Base-by-base conservation (phyloP, 441 rosid genomes). In the Erodium texanum region DNA sequence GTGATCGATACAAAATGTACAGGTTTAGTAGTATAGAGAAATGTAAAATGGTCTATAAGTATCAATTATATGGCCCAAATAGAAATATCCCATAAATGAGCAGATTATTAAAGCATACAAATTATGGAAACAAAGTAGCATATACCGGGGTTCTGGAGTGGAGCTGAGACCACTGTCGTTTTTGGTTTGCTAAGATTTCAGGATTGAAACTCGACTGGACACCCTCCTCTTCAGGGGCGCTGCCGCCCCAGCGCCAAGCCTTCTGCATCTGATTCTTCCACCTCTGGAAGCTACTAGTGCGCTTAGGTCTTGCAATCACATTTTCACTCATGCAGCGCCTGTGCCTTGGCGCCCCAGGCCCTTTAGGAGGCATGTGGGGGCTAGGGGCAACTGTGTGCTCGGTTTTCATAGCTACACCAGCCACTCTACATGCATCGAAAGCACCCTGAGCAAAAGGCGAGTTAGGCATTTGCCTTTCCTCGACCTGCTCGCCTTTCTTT, bases 101-200 rank as follows among this genome's bases (percentile, higher is more conserved):
- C 50, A 43, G 15, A 43, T 43, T 14, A 11, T 43, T 14, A 43
- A n/a, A 43, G 50, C 50, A 43, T 43, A 43, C 50, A 43, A 43
- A 12, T 11, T 43, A 43, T 43, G 50, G 22, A 68, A 43, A 15
- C 52, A 22, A 23, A 48, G 62, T 45, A 41, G 45, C 65, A 27
- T 23, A 34, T 87, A 90, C 99, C 96, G 70, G 71, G 78, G 88
- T 66, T 80, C 84, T 87, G 66, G 96, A 87, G 78, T 91, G 93
- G 71, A 86, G 86, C 93, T 87, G 96, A 77, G 89, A 91, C 99
- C 99, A 93, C 86, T 87, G 92, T 54, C 99, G 90, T 80, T 93
- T 93, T 76, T 91, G 99, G 82, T 91, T 87, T 11, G 99, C 92
- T 84, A 91, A 77, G 67, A 93, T 86, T 85, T 93, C 99, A 1